These are phyloP conservation scores for Leptographium lundbergii DNA, from an alignment of 2,329 filamentous ascomycete species.

Conservation along the genomic window DNA sequence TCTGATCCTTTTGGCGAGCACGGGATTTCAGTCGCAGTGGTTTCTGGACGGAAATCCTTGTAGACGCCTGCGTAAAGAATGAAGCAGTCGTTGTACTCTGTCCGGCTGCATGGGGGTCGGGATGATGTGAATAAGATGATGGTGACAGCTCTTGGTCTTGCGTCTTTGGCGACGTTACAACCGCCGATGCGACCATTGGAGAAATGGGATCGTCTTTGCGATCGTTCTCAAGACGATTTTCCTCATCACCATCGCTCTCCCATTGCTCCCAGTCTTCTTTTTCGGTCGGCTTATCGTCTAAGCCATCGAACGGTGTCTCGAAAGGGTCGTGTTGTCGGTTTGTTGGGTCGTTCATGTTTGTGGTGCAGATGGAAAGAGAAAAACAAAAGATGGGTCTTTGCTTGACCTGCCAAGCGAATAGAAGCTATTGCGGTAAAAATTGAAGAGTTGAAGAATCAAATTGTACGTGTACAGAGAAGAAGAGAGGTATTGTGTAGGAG, in stretches of 20 bases:
- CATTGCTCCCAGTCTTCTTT: conserved; percentile 40
- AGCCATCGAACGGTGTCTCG: conserved; percentile 9
- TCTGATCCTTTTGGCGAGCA: conserved; percentile 46
- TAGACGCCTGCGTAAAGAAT: background rate
- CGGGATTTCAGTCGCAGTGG: conserved; percentile 41
- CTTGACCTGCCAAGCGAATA: background rate
- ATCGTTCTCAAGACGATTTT: conserved; percentile 17
- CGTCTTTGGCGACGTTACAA: background rate
- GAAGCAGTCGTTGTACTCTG: conserved; percentile 19
- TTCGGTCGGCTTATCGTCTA: conserved; percentile 7
- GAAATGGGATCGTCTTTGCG: background rate
- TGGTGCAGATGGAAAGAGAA: background rate
- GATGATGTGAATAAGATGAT: background rate
- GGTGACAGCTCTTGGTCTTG: conserved; percentile 13
- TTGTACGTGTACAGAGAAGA: background rate
- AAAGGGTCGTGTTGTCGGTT: conserved; percentile 9
- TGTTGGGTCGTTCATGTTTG: conserved; percentile 15
- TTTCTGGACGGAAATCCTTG: conserved; percentile 23
- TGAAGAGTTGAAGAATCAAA: background rate
- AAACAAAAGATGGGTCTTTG: background rate
- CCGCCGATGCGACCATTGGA: background rate
- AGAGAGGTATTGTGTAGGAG: background rate
- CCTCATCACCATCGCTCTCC: conserved; percentile 41
- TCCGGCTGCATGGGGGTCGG: background rate
- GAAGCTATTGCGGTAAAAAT: background rate